These are phyloP conservation scores for Bifiguratus adelaidae DNA, from an alignment of 192 early-diverging fungal genomes.

Conservation along the genomic window DNA sequence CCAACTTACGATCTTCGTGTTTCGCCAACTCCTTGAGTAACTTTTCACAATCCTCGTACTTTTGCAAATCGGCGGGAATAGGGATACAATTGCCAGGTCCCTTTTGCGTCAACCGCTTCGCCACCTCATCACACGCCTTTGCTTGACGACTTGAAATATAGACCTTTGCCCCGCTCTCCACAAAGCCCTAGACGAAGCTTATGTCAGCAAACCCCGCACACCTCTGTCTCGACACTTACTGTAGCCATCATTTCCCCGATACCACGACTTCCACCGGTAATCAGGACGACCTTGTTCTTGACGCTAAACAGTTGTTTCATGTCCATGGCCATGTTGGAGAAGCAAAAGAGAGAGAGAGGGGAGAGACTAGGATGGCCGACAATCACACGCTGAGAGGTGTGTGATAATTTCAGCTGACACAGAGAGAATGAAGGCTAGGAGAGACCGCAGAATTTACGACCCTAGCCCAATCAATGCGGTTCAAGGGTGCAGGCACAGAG, in stretches of 20 bases:
- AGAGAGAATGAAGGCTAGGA: no score
- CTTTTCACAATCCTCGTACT: constrained; percentile 37
- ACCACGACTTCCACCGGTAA: constrained; percentile 67
- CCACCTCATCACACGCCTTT: constrained; percentile 42
- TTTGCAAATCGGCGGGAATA: constrained; percentile 61
- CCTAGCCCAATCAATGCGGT: no score
- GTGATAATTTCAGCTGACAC: no score
- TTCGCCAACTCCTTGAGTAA: constrained; percentile 42
- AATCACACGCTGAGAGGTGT: no score
- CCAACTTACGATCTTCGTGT: constrained; percentile 40
- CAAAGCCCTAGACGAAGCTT: constrained; percentile 40
- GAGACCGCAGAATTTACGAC: no score
- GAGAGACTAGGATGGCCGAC: no score
- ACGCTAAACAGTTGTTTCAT: constrained; percentile 38
- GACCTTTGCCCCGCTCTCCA: constrained; percentile 83
- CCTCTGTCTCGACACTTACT: constrained; percentile 4
- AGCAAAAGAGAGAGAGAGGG: constrained; percentile 25
- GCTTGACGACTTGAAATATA: constrained; percentile 83
- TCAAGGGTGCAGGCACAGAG: no score
- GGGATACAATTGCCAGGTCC: constrained; percentile 60
- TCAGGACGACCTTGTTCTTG: constrained; percentile 71
- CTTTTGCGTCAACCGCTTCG: constrained; percentile 43
- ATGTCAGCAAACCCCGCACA: neutral
- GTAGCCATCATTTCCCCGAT: constrained; percentile 48
- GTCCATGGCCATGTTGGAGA: no score